Evolutionary conservation across 2,329 filamentous ascomycete species (phyloP), one percentile per base, ranked within the genome.

Genomic region (Penicillium sp.): DNA sequence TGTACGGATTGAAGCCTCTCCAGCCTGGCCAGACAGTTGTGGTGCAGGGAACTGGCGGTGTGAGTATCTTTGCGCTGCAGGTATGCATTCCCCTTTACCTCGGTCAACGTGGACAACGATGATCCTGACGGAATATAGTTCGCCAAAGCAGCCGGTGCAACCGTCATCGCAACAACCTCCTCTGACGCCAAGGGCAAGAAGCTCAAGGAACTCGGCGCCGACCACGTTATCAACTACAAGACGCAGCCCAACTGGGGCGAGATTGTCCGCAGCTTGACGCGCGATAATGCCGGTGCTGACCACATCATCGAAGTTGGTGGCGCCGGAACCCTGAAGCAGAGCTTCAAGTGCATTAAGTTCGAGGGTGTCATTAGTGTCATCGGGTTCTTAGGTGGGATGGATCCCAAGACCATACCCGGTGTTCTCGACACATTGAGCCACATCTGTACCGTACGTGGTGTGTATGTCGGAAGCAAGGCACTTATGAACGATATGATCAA

Each of bases 291-390:
- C 2, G 89, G 89, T 13, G 84, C 89, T 7, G 84, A 90, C 67
- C 81, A 88, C 63, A 78, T 91, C 45, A 70, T 90, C 45, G 89
- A 91, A 68, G 84, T 90, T n/a, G 89, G 86, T 13, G 89, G 89
- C 0, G 80, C 85, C 0, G 82, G 80, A n/a, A 90, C 88, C 0
- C 81, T 91, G 65, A 68, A 77, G 3, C 81, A 89, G 70, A 83
- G 81, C 3, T 75, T 89, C 46, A 82, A 82, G 65, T 83, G 84
- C 1, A 76, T 87, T 61, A 79, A 78, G 56, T 80, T 82, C 31
- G 86, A 87, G 65, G 86, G 85, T 38, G 75, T 86, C 15, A 84
- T 85, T 66, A 80, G 73, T 62, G 81, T 87, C 61, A 86, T 87
- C 60, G 86, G 86, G 2, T 86, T 87, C 74, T 71, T 87, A n/a